Evolutionary conservation across 2,329 filamentous ascomycete genomes (phyloP), one percentile per base, ranked within the genome.

Genomic region (Alternaria atra): DNA sequence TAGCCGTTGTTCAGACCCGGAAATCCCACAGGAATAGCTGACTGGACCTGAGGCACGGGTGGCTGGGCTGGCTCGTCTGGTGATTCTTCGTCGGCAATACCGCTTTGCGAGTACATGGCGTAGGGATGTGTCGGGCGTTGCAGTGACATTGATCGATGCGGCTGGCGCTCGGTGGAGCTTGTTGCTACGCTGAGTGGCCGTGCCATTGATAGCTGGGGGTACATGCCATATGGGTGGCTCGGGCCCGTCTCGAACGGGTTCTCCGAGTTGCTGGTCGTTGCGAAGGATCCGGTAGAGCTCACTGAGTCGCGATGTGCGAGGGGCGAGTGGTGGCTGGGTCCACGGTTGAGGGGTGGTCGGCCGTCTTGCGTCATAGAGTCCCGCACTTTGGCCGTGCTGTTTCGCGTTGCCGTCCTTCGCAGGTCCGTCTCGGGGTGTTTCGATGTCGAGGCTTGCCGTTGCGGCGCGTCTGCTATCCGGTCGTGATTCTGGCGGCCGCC

Each of bases 201-300:
- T 71, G 68, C 81, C 74, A 80, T 73, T 37, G 69, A 79, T 55
- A 88, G 86, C 74, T 97, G 93, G 6, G 90, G 87, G 77, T 96
- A 96, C 87, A 94, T 90, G 68, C 87, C 87, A 75, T 96, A 97
- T 0, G 92, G 91, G 77, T 95, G 91, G 54, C 91, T 95, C 17
- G 93, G 92, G 3, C 89, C 90, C 4, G 89, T 90, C 54, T 86
- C 86, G 66, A 93, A 91, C 12, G 90, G 90, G 59, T 87, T 89
- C 58, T 92, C 84, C 4, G 83, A 79, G 34, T 77, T 75, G 40
- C 73, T 73, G 58, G 73, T 79, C 15, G 78, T 78, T 32, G 76
- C 77, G 60, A 79, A 80, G 6, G 82, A 83, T 4, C 76, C 82
- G 4, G 79, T 73, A 10, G 77, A 73, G 67, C 77, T 76, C 64